These are phyloP conservation scores for Dillenia suffruticosa DNA, from an alignment of 164 flowering plant species.

Conservation along the genomic window DNA sequence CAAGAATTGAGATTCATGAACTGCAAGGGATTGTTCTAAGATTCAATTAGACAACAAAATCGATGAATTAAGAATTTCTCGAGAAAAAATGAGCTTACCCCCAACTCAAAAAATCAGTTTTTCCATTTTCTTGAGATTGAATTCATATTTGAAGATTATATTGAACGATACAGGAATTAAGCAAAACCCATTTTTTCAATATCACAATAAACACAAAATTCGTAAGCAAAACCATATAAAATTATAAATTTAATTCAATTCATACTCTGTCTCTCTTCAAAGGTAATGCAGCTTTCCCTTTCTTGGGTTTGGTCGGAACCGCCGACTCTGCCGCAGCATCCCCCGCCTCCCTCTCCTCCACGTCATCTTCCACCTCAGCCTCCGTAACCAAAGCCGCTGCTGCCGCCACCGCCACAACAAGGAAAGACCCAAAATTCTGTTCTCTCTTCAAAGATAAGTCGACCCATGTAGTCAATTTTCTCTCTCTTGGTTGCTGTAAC, in stretches of 20 bases:
- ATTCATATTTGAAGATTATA: no score
- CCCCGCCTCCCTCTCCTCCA: slow-evolving; percentile 19
- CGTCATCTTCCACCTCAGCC: slow-evolving; percentile 26
- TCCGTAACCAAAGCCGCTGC: slow-evolving; percentile 31
- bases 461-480: slow-evolving; percentile 14
- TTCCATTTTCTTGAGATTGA: no score
- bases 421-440: slow-evolving; percentile 6
- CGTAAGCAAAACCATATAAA: neutral
- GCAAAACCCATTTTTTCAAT: neutral
- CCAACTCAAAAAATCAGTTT: neutral
- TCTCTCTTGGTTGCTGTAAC: slow-evolving; percentile 12
- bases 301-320: slow-evolving; percentile 57
- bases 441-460: slow-evolving; percentile 8
- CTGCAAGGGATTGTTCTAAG: no score
- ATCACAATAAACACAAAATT: neutral
- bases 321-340: slow-evolving; percentile 15
- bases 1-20: no score
- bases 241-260: neutral
- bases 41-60: no score
- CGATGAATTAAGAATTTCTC: no score
- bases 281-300: slow-evolving; percentile 82
- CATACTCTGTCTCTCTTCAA: slow-evolving; percentile 86
- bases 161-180: neutral
- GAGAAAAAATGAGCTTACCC: neutral
- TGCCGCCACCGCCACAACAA: slow-evolving; percentile 34